Evolutionary conservation across 192 early-diverging fungal genomes (phyloP).

Genomic region (Podila minutissima): DNA sequence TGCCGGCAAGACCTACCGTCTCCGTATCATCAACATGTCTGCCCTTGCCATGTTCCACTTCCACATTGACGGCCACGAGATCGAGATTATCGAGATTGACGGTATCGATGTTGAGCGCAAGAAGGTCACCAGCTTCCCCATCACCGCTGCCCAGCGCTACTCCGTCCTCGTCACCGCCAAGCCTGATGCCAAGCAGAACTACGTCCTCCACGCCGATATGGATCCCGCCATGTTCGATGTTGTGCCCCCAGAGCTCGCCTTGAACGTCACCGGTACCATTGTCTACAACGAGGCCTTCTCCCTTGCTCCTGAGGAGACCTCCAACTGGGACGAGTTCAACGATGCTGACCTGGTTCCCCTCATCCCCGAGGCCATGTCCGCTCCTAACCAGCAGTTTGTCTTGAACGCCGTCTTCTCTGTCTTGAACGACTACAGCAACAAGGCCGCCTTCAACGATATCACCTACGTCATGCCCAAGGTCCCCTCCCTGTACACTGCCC

Average conservation of each 20-base stretch:
- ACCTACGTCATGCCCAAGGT: slow-evolving; percentile 71
- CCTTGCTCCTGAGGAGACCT: slow-evolving; percentile 22
- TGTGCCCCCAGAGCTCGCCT: slow-evolving; percentile 63
- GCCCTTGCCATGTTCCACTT: slow-evolving; percentile 81
- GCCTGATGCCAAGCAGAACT: slow-evolving; percentile 70
- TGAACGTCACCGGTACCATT: slow-evolving; percentile 69
- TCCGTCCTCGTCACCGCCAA: slow-evolving; percentile 84
- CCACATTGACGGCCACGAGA: slow-evolving; percentile 80
- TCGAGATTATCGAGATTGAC: slow-evolving; percentile 86
- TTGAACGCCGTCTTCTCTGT: slow-evolving; percentile 73
- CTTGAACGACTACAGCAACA: slow-evolving; percentile 78
- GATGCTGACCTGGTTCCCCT: slow-evolving; percentile 67
- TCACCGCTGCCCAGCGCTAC: slow-evolving; percentile 81
- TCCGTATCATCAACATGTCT: slow-evolving; percentile 87
- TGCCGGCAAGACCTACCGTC: slow-evolving; percentile 83
- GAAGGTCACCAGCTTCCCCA: slow-evolving; percentile 61
- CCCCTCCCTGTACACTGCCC: slow-evolving; percentile 73
- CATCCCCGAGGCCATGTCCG: slow-evolving; percentile 48
- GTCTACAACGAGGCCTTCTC: slow-evolving; percentile 55
- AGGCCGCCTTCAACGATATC: slow-evolving; percentile 84
- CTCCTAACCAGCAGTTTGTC: slow-evolving; percentile 56
- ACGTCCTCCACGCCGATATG: slow-evolving; percentile 78
- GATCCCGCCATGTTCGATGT: slow-evolving; percentile 80
- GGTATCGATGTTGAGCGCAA: slow-evolving; percentile 71
- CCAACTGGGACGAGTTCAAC: slow-evolving; percentile 60